Percentiles rank a stretch among this genome's conserved stretches.
These are phyloP conservation scores for Simplicillium aogashimaense DNA, from an alignment of 2,329 filamentous ascomycete species.

Conservation along the genomic window DNA sequence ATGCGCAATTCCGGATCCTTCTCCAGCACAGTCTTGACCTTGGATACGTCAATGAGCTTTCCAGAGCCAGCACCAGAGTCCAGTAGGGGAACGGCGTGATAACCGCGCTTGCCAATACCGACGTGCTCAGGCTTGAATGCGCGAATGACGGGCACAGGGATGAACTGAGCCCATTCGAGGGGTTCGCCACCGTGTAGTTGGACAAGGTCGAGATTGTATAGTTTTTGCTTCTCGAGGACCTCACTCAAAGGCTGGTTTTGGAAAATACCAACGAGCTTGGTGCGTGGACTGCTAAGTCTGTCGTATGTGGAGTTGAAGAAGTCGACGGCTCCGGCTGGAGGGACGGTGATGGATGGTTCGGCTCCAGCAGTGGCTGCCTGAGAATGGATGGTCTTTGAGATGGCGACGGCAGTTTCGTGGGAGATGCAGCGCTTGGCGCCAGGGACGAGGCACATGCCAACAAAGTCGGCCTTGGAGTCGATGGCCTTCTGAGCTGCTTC, in stretches of 20 bases:
- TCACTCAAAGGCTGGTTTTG: conserved; percentile 80
- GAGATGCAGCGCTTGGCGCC: conserved; percentile 72
- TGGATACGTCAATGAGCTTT: conserved; percentile 60
- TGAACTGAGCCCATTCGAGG: conserved; percentile 78
- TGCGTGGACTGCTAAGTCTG: conserved; percentile 43
- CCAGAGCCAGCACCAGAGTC: conserved; percentile 85
- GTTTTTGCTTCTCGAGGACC: conserved; percentile 66
- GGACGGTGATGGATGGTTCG: conserved; percentile 14
- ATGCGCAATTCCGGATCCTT: conserved; percentile 63
- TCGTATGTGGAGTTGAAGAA: conserved; percentile 56
- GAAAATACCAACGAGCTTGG: conserved; percentile 88
- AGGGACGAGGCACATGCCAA: conserved; percentile 86
- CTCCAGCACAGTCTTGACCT: conserved; percentile 56
- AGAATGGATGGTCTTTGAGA: conserved; percentile 68
- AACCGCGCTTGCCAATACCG: conserved; percentile 65
- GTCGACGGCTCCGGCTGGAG: conserved; percentile 38
- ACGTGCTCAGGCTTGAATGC: conserved; percentile 70
- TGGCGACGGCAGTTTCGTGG: conserved; percentile 67
- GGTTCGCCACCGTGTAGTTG: conserved; percentile 91
- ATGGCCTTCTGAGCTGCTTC: conserved; percentile 75
- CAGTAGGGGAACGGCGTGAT: conserved; percentile 73
- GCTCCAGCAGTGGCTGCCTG: conserved; percentile 41
- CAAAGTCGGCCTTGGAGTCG: conserved; percentile 78
- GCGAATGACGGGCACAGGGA: conserved; percentile 85
- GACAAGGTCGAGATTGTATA: conserved; percentile 74